A percentile compares a stretch with the other conserved stretches of the same genome.
Conservation (phyloP, 208 protist genomes). For the Trypanosoma avium region DNA sequence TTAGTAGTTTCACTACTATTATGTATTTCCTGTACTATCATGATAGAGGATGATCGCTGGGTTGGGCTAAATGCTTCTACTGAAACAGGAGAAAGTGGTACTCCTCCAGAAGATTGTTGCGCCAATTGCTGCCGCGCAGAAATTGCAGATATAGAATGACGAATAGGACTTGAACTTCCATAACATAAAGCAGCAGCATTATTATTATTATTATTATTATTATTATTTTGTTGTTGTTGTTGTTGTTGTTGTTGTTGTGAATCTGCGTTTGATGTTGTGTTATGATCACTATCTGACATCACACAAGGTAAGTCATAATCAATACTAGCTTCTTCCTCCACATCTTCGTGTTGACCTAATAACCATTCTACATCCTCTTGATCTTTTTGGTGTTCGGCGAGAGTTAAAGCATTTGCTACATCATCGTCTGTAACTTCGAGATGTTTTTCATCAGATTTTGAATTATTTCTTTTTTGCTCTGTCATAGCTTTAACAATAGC, state of each 20-base stretch:
- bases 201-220: too few species aligned
- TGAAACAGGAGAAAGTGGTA: too few species aligned
- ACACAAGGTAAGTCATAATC: conserved; percentile 1
- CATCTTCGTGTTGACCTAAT: background rate
- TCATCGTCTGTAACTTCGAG: conserved; percentile 20
- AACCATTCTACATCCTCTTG: conserved; percentile 10
- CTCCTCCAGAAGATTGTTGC: too few species aligned
- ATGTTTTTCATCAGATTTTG: background rate
- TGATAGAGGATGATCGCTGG: too few species aligned
- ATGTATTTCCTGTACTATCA: too few species aligned
- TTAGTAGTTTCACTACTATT: too few species aligned
- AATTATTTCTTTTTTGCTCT: background rate
- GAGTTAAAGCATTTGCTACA: conserved; percentile 18
- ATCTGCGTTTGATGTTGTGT: too few species aligned
- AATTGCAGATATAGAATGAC: too few species aligned
- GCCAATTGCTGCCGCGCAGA: too few species aligned
- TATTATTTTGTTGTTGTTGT: background rate
- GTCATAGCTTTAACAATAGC: conserved; percentile 31
- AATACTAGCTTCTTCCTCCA: background rate
- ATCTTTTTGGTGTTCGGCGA: conserved; percentile 5
- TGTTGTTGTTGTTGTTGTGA: background rate
- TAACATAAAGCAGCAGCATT: too few species aligned
- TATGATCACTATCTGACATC: background rate
- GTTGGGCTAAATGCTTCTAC: too few species aligned
- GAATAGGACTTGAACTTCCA: too few species aligned